phyloP scores from a whole-genome alignment of 805 yeast species.

The Candida golubevii region DNA sequence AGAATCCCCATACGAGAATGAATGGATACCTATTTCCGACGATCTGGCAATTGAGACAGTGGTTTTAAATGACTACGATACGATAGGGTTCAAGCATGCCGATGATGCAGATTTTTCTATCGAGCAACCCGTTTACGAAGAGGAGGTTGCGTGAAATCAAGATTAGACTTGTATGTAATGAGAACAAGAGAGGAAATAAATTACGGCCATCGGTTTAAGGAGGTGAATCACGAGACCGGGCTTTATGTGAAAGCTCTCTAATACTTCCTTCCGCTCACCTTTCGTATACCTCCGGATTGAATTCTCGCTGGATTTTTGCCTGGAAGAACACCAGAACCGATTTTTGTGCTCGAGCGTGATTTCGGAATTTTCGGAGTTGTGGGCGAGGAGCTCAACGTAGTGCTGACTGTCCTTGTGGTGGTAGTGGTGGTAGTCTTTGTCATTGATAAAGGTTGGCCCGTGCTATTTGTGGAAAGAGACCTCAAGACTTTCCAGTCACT shows the following conservation, averaged over 20 bases:
- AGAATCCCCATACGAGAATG: slow-evolving; percentile 29
- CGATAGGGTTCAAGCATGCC: slow-evolving; percentile 37
- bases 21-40: slow-evolving; percentile 31
- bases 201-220: neutral
- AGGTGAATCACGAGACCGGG: neutral
- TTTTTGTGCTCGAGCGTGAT: slow-evolving; percentile 15
- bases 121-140: slow-evolving; percentile 9
- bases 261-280: slow-evolving; percentile 16
- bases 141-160: neutral
- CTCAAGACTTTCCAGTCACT: slow-evolving; percentile 39
- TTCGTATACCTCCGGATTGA: slow-evolving; percentile 17
- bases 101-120: slow-evolving; percentile 36
- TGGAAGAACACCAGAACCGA: slow-evolving; percentile 14
- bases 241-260: neutral
- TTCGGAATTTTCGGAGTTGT: slow-evolving; percentile 21
- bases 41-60: slow-evolving; percentile 27
- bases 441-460: slow-evolving; percentile 31
- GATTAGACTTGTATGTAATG: slow-evolving; percentile 3
- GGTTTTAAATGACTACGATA: slow-evolving; percentile 36
- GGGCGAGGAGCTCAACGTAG: slow-evolving; percentile 34
- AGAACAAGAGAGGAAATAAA: slow-evolving; percentile 1
- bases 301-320: slow-evolving; percentile 14
- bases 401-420: slow-evolving; percentile 48
- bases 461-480: slow-evolving; percentile 32
- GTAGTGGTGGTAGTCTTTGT: slow-evolving; percentile 45